These are phyloP conservation scores for Cytospora leucostoma DNA, from an alignment of 2,329 filamentous ascomycete species.

Conservation along the genomic window DNA sequence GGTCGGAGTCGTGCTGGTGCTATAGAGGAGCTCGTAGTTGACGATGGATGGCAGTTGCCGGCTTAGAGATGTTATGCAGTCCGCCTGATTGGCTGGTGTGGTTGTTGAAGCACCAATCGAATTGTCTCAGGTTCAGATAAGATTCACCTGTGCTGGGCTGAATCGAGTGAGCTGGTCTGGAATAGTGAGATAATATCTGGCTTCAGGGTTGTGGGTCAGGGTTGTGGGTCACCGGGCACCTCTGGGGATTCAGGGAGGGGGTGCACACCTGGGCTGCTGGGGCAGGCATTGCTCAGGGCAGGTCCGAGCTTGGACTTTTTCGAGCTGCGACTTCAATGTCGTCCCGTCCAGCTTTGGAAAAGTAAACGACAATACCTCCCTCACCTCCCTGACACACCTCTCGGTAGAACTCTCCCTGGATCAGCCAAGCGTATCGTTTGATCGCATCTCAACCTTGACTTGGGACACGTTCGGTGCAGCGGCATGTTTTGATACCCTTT, in stretches of 20 bases:
- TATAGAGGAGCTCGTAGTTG: not conserved
- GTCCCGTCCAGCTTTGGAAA: not conserved
- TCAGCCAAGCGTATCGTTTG: not conserved
- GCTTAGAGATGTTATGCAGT: not conserved
- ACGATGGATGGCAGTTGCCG: not conserved
- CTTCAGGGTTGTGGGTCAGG: not conserved
- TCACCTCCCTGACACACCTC: not conserved
- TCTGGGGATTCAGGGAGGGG: not conserved
- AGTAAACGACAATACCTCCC: not conserved
- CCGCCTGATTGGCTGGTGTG: constrained; percentile 2
- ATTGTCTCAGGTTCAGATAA: not conserved
- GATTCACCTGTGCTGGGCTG: not conserved
- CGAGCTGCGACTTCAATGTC: constrained; percentile 16
- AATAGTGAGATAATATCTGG: not conserved
- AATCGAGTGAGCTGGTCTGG: not conserved
- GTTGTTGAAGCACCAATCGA: not conserved
- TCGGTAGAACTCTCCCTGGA: not conserved
- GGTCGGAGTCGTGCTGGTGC: constrained; percentile 21
- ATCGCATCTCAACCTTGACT: not conserved
- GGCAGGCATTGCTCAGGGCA: not conserved
- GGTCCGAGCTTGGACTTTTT: constrained; percentile 21
- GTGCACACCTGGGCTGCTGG: no score
- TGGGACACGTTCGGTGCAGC: constrained; percentile 2
- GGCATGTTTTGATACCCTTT: constrained; percentile 26
- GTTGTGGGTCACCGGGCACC: not conserved